These are phyloP conservation scores for Kluyveromyces starmeri DNA, from an alignment of 805 yeast species.

Conservation along the genomic window DNA sequence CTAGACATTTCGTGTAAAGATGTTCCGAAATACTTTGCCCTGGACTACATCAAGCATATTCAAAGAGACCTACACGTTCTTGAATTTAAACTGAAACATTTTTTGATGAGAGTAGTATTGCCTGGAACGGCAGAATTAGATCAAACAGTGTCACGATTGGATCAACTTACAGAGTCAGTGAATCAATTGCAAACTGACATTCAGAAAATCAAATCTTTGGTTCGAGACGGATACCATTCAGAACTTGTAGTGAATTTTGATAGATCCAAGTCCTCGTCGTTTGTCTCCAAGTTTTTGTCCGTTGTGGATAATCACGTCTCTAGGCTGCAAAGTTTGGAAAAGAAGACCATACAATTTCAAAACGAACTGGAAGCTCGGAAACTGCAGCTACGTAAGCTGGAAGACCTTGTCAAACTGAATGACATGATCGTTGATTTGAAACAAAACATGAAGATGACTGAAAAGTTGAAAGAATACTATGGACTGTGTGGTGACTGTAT, in stretches of 20 bases:
- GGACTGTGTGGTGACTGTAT: slow-evolving; percentile 7
- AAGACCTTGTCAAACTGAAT: slow-evolving; percentile 15
- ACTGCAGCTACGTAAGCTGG: slow-evolving; percentile 22
- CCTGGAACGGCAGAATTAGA: slow-evolving; percentile 23
- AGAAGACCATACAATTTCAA: slow-evolving; percentile 19
- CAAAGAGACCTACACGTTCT: slow-evolving; percentile 16
- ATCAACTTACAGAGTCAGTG: slow-evolving; percentile 18
- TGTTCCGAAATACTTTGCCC: slow-evolving; percentile 1
- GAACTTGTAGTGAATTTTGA: slow-evolving; percentile 24
- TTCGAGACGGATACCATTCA: slow-evolving; percentile 24
- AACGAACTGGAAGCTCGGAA: slow-evolving; percentile 17
- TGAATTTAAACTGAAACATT: slow-evolving; percentile 18
- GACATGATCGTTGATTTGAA: slow-evolving; percentile 13
- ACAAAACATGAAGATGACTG: slow-evolving; percentile 11
- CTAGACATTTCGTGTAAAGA: not conserved
- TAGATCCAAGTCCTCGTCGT: slow-evolving; percentile 20
- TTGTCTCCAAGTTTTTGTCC: slow-evolving; percentile 12
- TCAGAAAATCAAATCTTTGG: slow-evolving; percentile 18
- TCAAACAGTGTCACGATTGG: slow-evolving; percentile 23
- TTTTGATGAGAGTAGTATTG: slow-evolving; percentile 16
- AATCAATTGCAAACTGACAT: slow-evolving; percentile 22
- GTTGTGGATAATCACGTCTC: slow-evolving; percentile 13
- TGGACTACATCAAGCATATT: slow-evolving; percentile 8
- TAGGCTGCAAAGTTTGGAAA: slow-evolving; percentile 23
- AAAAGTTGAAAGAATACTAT: slow-evolving; percentile 11